Evolutionary conservation across 2,329 filamentous ascomycete genomes (phyloP), one percentile per base, ranked within the genome.

Genomic region (Nectriaceae sp.): DNA sequence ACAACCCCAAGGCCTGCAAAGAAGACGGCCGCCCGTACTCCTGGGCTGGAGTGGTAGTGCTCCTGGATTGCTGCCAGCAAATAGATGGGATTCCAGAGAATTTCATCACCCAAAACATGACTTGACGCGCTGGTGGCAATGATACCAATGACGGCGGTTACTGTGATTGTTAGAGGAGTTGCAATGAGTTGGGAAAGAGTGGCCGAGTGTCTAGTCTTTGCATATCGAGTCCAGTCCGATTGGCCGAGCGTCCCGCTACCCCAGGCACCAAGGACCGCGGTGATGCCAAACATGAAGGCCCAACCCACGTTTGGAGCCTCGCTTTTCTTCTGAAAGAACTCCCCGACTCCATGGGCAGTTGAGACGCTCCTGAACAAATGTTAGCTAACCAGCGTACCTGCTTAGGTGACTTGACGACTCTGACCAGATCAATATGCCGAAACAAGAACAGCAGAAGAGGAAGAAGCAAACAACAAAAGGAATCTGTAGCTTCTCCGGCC

Each of bases 231-330:
- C 61, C 61, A 63, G 44, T 63, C 61, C 13, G 61, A 61, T 46
- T 63, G 61, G 2, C 61, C 61, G 19, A 62, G 45, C n/a, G 56
- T 61, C 29, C 61, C 61, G 26, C 53, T 49, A 16, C 59, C 61
- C 59, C 59, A 62, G 4, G 61, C 49, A 11, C 61, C 61, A 11
- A 63, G 50, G 21, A 63, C 59, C 5, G 63, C 56, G 19, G 62
- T 66, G 44, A 66, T 63, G 21, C 63, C 63, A 38, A 64, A 66
- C 37, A 65, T 55, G 52, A 65, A 65, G 3, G 64, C 60, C 64
- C 63, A 67, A 16, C 58, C 58, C 19, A 58, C 42, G 26, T 56
- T 56, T 18, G 58, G 53, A 16, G 58, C 46, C 3, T 53, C 49
- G 19, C 24, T 48, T 15, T 53, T 52, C 33, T 60, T 37, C 18